Evolutionary conservation across 108 stramenopile species (phyloP).

Genomic region (Cyclotella cryptica): DNA sequence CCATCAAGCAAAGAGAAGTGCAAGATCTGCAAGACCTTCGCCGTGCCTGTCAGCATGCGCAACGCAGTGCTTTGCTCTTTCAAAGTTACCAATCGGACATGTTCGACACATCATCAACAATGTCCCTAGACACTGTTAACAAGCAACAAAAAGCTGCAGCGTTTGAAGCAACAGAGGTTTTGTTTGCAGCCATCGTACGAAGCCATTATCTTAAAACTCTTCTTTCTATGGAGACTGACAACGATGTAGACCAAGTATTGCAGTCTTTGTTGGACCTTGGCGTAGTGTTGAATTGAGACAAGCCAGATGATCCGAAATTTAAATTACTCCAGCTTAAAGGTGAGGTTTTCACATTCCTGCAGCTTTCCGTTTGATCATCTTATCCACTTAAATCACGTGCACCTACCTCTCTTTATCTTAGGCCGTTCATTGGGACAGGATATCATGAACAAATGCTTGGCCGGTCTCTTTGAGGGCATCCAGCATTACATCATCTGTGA

Average conservation of each 20-base stretch:
- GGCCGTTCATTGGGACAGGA: background rate
- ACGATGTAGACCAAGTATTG: background rate
- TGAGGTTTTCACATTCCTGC: background rate
- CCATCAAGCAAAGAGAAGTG: slow-evolving; percentile 13
- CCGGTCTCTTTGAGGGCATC: slow-evolving; percentile 19
- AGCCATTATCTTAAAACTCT: slow-evolving; percentile 19
- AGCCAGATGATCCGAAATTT: slow-evolving; percentile 18
- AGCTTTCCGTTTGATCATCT: background rate
- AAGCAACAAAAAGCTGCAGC: slow-evolving; percentile 28
- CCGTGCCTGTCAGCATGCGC: slow-evolving; percentile 22
- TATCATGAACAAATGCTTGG: background rate
- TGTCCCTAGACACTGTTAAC: background rate
- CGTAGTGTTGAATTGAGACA: slow-evolving; percentile 27
- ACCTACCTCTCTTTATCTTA: background rate
- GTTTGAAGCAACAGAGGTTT: slow-evolving; percentile 31
- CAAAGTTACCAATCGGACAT: slow-evolving; percentile 31
- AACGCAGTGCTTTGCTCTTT: slow-evolving; percentile 12
- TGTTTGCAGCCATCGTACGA: slow-evolving; percentile 34
- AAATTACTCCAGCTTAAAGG: slow-evolving; percentile 15
- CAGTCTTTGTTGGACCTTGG: slow-evolving; percentile 12
- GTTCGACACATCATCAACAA: slow-evolving; percentile 14
- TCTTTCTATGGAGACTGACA: background rate
- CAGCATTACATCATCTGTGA: slow-evolving; percentile 24
- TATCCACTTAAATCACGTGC: background rate
- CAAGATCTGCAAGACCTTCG: slow-evolving; percentile 24